Conservation (phyloP, 352 stramenopile species). For the Globisporangium iwayamae region DNA sequence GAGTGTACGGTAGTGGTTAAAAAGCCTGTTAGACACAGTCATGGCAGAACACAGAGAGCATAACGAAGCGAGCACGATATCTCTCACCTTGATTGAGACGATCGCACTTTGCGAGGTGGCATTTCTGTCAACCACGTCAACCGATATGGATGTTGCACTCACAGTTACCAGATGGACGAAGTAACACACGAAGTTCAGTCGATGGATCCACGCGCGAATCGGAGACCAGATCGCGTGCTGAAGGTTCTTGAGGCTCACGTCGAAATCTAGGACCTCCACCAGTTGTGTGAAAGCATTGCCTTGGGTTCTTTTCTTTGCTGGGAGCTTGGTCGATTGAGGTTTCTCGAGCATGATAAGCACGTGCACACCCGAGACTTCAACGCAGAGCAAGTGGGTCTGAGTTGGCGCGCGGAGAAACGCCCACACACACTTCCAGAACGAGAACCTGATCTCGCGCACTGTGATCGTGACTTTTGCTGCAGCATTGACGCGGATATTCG, state of each 20-base stretch:
- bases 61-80: slow-evolving; percentile 5
- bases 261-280: slow-evolving; percentile 21
- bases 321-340: neutral
- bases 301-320: neutral
- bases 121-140: slow-evolving; percentile 32
- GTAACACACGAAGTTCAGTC: slow-evolving; percentile 29
- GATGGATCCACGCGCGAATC: slow-evolving; percentile 36
- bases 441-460: slow-evolving; percentile 33
- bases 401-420: slow-evolving; percentile 45
- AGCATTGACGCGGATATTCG: slow-evolving; percentile 40
- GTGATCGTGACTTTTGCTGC: slow-evolving; percentile 42
- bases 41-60: too few species aligned
- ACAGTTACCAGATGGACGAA: slow-evolving; percentile 35
- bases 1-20: neutral
- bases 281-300: neutral
- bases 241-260: slow-evolving; percentile 26
- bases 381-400: slow-evolving; percentile 33
- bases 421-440: slow-evolving; percentile 51
- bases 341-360: slow-evolving; percentile 23
- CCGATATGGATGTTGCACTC: slow-evolving; percentile 21
- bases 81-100: slow-evolving; percentile 12
- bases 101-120: neutral
- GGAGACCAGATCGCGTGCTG: slow-evolving; percentile 36
- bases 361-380: slow-evolving; percentile 39
- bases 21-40: slow-evolving; percentile 2